These are phyloP conservation scores for Globisporangium paddicum DNA, from an alignment of 352 stramenopile genomes.

Conservation along the genomic window DNA sequence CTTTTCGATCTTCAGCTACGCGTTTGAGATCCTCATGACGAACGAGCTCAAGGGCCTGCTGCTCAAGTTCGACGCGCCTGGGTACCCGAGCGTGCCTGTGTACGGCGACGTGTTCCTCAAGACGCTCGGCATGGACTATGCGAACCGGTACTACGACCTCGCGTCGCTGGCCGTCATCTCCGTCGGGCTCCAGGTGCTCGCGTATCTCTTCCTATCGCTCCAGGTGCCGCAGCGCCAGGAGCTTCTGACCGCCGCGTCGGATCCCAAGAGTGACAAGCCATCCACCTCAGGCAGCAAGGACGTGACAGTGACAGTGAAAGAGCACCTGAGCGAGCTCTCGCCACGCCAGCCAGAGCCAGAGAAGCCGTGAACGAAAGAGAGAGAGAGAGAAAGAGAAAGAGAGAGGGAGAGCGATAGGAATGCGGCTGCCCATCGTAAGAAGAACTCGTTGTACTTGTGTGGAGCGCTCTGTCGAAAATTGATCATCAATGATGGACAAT, in stretches of 20 bases:
- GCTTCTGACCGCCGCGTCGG: conserved; percentile 7
- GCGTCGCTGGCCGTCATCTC: conserved; percentile 49
- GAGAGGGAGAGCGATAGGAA: background rate
- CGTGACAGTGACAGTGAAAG: background rate
- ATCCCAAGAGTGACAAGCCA: background rate
- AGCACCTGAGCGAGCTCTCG: background rate
- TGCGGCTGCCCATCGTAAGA: background rate
- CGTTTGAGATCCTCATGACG: conserved; percentile 85
- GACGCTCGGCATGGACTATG: conserved; percentile 79
- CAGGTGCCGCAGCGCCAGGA: conserved; percentile 56
- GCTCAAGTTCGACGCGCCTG: conserved; percentile 71
- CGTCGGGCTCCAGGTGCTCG: conserved; percentile 43
- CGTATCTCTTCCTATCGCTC: conserved; percentile 61
- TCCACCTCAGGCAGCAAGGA: background rate
- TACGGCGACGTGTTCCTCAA: conserved; percentile 84
- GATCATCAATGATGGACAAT: background rate
- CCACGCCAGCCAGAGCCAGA: conserved; percentile 4
- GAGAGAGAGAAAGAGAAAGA: too few species aligned
- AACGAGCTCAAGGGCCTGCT: conserved; percentile 76
- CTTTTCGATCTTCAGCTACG: conserved; percentile 84
- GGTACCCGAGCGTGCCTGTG: conserved; percentile 68
- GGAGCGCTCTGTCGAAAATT: background rate
- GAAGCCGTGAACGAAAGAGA: background rate
- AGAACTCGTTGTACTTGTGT: too few species aligned
- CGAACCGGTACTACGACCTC: conserved; percentile 69